A percentile compares a stretch with the other conserved stretches of the same genome.
Evolutionary conservation across 805 yeast species (phyloP).

Genomic region (Spathaspora hagerdaliae): DNA sequence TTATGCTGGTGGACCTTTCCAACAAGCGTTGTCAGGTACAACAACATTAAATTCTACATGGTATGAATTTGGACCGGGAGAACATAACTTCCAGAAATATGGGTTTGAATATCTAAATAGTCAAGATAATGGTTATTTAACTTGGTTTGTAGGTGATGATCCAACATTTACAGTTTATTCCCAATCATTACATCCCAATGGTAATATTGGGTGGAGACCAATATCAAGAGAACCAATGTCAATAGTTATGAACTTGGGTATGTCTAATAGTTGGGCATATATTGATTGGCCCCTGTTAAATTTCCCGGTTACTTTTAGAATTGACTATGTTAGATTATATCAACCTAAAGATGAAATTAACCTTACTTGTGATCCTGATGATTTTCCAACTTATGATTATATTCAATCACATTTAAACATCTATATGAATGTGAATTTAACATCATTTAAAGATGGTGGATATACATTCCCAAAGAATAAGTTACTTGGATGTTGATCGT

Average conservation of each 20-base stretch:
- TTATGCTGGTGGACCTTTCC: conserved; percentile 89
- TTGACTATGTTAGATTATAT: conserved; percentile 88
- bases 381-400: conserved; percentile 80
- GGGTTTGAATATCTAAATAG: conserved; percentile 75
- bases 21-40: conserved; percentile 87
- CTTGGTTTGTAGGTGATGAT: conserved; percentile 80
- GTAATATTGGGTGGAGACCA: conserved; percentile 80
- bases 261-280: conserved; percentile 91
- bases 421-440: conserved; percentile 63
- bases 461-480: conserved; percentile 42
- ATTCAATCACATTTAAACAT: conserved; percentile 67
- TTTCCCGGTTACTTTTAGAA: conserved; percentile 72
- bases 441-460: conserved; percentile 75
- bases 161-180: conserved; percentile 75
- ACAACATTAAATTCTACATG: conserved; percentile 76
- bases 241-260: conserved; percentile 78
- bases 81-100: conserved; percentile 60
- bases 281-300: conserved; percentile 80
- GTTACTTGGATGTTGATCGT: conserved; percentile 16
- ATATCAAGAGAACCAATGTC: conserved; percentile 93
- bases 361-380: conserved; percentile 81
- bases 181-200: conserved; percentile 79
- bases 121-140: conserved; percentile 61
- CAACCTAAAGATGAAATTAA: conserved; percentile 66
- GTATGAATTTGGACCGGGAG: conserved; percentile 65